Evolutionary conservation across 2,329 filamentous ascomycete genomes (phyloP).

Genomic region (Clarireedia monteithiana): DNA sequence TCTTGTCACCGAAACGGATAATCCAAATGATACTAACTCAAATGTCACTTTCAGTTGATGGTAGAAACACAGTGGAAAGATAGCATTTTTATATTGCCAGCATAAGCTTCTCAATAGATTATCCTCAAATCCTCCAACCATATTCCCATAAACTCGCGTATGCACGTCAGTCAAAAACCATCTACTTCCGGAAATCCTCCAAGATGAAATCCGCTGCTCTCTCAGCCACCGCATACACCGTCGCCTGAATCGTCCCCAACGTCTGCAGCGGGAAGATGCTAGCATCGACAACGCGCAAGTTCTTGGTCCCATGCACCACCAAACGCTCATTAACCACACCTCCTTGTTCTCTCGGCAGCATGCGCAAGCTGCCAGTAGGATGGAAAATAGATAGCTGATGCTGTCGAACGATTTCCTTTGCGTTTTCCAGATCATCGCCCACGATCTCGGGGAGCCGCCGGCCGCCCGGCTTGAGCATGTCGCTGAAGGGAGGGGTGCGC

Average conservation of each 20-base stretch:
- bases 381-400: conserved; percentile 3
- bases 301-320: conserved; percentile 14
- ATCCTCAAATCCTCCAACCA: too few relatives aligned
- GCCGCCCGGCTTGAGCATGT: conserved; percentile 25
- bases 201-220: conserved; percentile 13
- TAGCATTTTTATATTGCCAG: too few relatives aligned
- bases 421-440: background rate
- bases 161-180: too few relatives aligned
- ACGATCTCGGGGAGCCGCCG: background rate
- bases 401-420: background rate
- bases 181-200: background rate
- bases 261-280: conserved; percentile 14
- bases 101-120: too few relatives aligned
- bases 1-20: too few relatives aligned
- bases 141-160: too few relatives aligned
- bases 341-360: conserved; percentile 12
- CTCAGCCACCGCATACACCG: conserved; percentile 16
- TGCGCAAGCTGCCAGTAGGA: conserved; percentile 14
- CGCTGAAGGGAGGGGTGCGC: conserved; percentile 24
- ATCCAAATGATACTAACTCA: too few relatives aligned
- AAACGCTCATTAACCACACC: conserved; percentile 15
- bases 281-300: conserved; percentile 16
- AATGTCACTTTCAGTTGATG: too few relatives aligned
- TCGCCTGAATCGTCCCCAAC: conserved; percentile 9
- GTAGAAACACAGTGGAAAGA: too few relatives aligned